phyloP scores from a whole-genome alignment of 2,329 filamentous ascomycete species.

The Cercospora sojina region DNA sequence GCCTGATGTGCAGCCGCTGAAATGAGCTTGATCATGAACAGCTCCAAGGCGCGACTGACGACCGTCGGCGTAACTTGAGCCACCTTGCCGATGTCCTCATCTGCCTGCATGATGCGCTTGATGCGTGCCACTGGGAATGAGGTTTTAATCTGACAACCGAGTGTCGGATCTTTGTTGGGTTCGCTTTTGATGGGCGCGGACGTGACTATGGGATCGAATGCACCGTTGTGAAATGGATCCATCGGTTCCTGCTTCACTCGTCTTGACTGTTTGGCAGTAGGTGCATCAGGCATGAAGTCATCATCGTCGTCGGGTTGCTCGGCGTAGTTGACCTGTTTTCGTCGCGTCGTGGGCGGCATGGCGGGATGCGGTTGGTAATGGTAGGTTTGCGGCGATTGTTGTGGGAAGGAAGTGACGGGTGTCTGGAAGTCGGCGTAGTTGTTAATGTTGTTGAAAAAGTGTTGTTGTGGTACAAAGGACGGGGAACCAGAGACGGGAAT shows the following conservation, averaged over 20 bases:
- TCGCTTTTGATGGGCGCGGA: constrained; percentile 24
- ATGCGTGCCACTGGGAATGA: constrained; percentile 97
- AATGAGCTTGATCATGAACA: constrained; percentile 96
- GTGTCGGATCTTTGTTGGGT: constrained; percentile 34
- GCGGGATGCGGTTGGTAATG: constrained; percentile 23
- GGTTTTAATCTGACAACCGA: constrained; percentile 74
- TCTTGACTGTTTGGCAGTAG: constrained; percentile 25
- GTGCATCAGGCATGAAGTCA: constrained; percentile 35
- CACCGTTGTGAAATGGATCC: constrained; percentile 14
- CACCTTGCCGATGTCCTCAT: constrained; percentile 97
- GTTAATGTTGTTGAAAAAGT: constrained; percentile 10
- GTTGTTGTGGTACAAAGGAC: constrained; percentile 15
- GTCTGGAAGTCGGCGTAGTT: constrained; percentile 22
- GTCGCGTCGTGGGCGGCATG: constrained; percentile 27
- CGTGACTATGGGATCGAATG: constrained; percentile 7
- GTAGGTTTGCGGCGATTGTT: constrained; percentile 16
- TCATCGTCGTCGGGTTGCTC: constrained; percentile 31
- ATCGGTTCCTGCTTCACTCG: constrained; percentile 24
- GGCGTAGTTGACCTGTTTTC: constrained; percentile 21
- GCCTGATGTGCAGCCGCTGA: constrained; percentile 84
- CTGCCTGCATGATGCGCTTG: constrained; percentile 98
- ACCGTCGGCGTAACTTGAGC: constrained; percentile 96
- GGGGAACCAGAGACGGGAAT: constrained; percentile 3
- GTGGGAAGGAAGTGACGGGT: constrained; percentile 26
- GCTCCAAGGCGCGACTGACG: constrained; percentile 80